phyloP scores from a whole-genome alignment of 2,329 filamentous ascomycete genomes.

The Graphilbum sp. region DNA sequence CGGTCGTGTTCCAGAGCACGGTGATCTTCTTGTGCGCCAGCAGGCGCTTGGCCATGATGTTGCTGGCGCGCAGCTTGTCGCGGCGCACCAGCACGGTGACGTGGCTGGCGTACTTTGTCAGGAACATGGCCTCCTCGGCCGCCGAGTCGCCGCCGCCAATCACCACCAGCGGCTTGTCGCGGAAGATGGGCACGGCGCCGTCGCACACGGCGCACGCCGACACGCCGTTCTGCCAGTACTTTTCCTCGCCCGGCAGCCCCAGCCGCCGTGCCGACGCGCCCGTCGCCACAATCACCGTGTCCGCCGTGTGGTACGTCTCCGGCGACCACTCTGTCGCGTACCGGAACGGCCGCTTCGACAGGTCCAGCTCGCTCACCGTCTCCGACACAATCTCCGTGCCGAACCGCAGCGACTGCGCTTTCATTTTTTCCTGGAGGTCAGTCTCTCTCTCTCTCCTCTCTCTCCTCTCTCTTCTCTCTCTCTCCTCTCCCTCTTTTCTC shows the following conservation, averaged over 20 bases:
- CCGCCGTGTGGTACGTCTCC: slow-evolving; percentile 70
- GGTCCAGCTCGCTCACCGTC: slow-evolving; percentile 78
- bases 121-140: slow-evolving; percentile 90
- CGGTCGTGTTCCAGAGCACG: slow-evolving; percentile 70
- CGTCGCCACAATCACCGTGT: slow-evolving; percentile 85
- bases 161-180: slow-evolving; percentile 86
- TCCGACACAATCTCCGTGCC: slow-evolving; percentile 88
- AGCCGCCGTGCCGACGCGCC: slow-evolving; percentile 82
- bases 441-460: too few species aligned
- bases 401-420: slow-evolving; percentile 75
- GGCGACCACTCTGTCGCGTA: slow-evolving; percentile 85
- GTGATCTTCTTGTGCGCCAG: slow-evolving; percentile 77
- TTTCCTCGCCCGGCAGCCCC: slow-evolving; percentile 72
- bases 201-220: slow-evolving; percentile 96
- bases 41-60: slow-evolving; percentile 80
- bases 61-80: slow-evolving; percentile 73
- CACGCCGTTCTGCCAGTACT: slow-evolving; percentile 95
- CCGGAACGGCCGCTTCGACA: slow-evolving; percentile 73
- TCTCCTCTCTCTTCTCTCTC: too few species aligned
- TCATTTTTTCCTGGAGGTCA: slow-evolving; percentile 54
- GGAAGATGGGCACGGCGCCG: slow-evolving; percentile 91
- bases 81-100: slow-evolving; percentile 86
- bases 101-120: slow-evolving; percentile 93
- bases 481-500: too few species aligned
- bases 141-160: slow-evolving; percentile 95